Percentiles rank a stretch among this genome's conserved stretches.
These are phyloP conservation scores for Hygrophila difformis DNA, from an alignment of 257 asterid genomes.

Conservation along the genomic window DNA sequence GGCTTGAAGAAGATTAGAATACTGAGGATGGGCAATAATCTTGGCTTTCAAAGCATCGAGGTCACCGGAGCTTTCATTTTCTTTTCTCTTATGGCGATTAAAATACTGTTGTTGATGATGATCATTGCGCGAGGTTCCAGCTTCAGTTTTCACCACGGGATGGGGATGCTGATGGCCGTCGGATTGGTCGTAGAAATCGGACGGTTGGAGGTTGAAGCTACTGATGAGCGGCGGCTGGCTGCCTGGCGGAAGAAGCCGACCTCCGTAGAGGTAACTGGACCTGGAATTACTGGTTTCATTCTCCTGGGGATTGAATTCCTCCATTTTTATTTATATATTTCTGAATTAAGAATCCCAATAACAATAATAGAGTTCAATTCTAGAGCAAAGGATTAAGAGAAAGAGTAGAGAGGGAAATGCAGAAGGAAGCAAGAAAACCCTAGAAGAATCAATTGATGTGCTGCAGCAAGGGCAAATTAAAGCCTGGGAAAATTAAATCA, in stretches of 20 bases:
- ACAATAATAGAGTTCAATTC: too few relatives aligned
- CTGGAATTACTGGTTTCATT: conserved; percentile 47
- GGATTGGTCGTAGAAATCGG: conserved; percentile 28
- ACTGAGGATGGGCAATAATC: conserved; percentile 83
- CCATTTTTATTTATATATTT: too few relatives aligned
- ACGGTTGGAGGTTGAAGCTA: conserved; percentile 38
- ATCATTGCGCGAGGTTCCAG: conserved; percentile 35
- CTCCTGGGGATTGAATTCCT: conserved; percentile 52
- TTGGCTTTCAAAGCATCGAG: conserved; percentile 68
- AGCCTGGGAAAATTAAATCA: too few relatives aligned
- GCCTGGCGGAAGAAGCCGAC: conserved; percentile 39
- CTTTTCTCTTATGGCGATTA: conserved; percentile 25
- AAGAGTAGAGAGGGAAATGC: too few relatives aligned
- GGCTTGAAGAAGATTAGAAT: conserved; percentile 72
- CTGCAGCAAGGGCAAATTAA: too few relatives aligned
- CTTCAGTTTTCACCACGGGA: conserved; percentile 63
- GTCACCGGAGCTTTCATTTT: conserved; percentile 25
- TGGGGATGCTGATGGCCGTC: conserved; percentile 23
- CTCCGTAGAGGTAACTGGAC: conserved; percentile 41
- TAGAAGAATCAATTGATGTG: too few relatives aligned
- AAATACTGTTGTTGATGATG: conserved; percentile 35
- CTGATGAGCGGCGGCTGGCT: conserved; percentile 14
- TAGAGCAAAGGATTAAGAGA: too few relatives aligned
- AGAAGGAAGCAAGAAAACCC: too few relatives aligned
- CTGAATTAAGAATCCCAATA: too few relatives aligned